These are phyloP conservation scores for Coprinopsis marcescibilis DNA, from an alignment of 768 basidiomycete genomes.

Conservation along the genomic window DNA sequence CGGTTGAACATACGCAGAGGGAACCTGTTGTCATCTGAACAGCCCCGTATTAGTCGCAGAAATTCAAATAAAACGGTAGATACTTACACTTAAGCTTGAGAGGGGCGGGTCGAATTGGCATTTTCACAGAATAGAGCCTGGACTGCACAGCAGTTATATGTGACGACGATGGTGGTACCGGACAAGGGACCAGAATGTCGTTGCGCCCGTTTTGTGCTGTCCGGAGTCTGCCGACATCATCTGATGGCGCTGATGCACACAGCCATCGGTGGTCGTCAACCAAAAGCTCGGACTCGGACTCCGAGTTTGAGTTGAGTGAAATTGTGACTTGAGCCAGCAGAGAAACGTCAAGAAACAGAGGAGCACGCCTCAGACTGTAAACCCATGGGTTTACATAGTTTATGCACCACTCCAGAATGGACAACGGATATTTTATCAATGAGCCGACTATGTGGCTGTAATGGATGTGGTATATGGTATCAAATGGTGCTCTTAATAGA, in stretches of 20 bases:
- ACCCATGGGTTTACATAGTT: too few species aligned
- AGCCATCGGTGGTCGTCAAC: background rate
- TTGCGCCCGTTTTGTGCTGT: conserved; percentile 2
- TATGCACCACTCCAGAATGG: too few species aligned
- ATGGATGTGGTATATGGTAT: background rate
- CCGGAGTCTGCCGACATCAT: background rate
- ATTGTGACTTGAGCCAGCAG: too few species aligned
- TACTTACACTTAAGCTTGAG: conserved; percentile 36
- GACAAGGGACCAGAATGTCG: conserved; percentile 25
- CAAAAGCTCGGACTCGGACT: background rate
- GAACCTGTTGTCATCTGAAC: conserved; percentile 32
- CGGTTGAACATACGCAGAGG: conserved; percentile 18
- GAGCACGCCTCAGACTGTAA: too few species aligned
- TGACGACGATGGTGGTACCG: conserved; percentile 30
- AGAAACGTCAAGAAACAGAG: too few species aligned
- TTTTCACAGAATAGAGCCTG: conserved; percentile 14
- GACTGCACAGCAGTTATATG: conserved; percentile 27
- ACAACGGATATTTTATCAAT: too few species aligned
- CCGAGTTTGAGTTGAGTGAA: too few species aligned
- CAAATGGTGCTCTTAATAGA: background rate
- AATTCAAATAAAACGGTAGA: too few species aligned
- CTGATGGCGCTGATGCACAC: conserved; percentile 1
- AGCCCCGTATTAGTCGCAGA: too few species aligned
- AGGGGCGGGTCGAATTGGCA: conserved; percentile 32
- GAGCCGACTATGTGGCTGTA: background rate